A percentile compares a stretch with the other conserved stretches of the same genome.
phyloP scores from a whole-genome alignment of 2,329 filamentous ascomycete genomes.

The Penicillium sp. region DNA sequence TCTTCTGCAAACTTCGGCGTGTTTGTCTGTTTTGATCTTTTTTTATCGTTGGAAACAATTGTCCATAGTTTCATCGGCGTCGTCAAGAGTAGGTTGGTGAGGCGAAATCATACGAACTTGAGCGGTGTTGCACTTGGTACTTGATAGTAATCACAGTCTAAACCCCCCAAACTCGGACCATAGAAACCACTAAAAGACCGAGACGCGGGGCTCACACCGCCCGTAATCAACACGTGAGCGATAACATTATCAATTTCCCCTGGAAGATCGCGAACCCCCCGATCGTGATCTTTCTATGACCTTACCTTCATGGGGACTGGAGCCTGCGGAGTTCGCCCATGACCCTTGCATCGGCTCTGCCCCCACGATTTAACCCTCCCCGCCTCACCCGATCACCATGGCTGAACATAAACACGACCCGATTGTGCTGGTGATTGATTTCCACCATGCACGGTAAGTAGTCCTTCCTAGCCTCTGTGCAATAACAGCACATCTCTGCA shows the following conservation, averaged over 20 bases:
- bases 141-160: background rate
- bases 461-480: background rate
- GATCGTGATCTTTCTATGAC: slow-evolving; percentile 5
- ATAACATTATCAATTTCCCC: slow-evolving; percentile 25
- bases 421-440: slow-evolving; percentile 76
- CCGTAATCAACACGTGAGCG: slow-evolving; percentile 24
- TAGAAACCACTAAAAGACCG: background rate
- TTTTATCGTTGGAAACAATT: slow-evolving; percentile 18
- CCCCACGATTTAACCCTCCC: background rate
- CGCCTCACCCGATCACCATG: slow-evolving; percentile 23
- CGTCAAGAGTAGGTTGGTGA: slow-evolving; percentile 25
- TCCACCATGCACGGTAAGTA: slow-evolving; percentile 67
- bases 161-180: background rate
- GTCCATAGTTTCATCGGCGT: slow-evolving; percentile 28
- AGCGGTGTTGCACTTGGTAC: slow-evolving; percentile 1
- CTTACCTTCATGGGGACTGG: slow-evolving; percentile 11
- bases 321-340: slow-evolving; percentile 6
- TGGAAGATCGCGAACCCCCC: slow-evolving; percentile 1
- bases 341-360: slow-evolving; percentile 1
- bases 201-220: slow-evolving; percentile 19
- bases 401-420: slow-evolving; percentile 49
- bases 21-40: slow-evolving; percentile 10
- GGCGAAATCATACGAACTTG: slow-evolving; percentile 16
- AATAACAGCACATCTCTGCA: background rate
- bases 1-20: slow-evolving; percentile 17